Evolutionary conservation across 768 basidiomycete genomes (phyloP).

Genomic region (button mushroom (Agaricus bisporus)): DNA sequence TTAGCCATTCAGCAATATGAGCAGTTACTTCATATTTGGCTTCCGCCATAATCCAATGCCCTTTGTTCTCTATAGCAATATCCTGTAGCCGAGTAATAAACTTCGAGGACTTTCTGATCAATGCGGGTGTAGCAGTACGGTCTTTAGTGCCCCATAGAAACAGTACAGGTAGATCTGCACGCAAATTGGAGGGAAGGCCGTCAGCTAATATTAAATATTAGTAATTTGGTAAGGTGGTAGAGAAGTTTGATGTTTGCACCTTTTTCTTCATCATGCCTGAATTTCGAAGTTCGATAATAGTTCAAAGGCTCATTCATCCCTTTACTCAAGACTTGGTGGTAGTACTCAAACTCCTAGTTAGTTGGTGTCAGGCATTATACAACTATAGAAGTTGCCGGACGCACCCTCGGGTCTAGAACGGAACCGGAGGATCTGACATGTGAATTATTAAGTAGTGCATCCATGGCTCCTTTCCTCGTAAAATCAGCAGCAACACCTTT

Average conservation of each 20-base stretch:
- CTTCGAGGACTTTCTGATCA: constrained; percentile 38
- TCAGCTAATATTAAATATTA: constrained; percentile 27
- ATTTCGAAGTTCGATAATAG: constrained; percentile 61
- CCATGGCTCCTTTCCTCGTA: constrained; percentile 18
- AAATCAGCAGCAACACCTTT: constrained; percentile 17
- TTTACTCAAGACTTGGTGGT: constrained; percentile 37
- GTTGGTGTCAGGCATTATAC: background rate
- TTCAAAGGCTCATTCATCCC: constrained; percentile 71
- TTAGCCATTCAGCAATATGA: constrained; percentile 42
- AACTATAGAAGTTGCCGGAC: background rate
- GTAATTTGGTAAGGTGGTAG: background rate
- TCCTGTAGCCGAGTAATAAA: constrained; percentile 47
- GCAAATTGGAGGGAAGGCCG: constrained; percentile 35
- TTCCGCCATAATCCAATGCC: constrained; percentile 70
- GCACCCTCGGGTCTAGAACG: background rate
- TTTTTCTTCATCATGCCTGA: constrained; percentile 63
- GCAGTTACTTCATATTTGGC: constrained; percentile 49
- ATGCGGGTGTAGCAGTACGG: constrained; percentile 32
- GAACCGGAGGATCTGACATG: constrained; percentile 8
- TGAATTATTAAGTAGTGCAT: constrained; percentile 4
- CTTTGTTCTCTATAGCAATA: constrained; percentile 45
- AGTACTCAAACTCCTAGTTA: constrained; percentile 50
- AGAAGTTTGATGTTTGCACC: constrained; percentile 21
- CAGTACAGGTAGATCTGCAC: constrained; percentile 48
- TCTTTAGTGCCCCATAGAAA: constrained; percentile 58